Evolutionary conservation across 2,329 filamentous ascomycete species (phyloP).

Genomic region (Colletotrichum navitas): DNA sequence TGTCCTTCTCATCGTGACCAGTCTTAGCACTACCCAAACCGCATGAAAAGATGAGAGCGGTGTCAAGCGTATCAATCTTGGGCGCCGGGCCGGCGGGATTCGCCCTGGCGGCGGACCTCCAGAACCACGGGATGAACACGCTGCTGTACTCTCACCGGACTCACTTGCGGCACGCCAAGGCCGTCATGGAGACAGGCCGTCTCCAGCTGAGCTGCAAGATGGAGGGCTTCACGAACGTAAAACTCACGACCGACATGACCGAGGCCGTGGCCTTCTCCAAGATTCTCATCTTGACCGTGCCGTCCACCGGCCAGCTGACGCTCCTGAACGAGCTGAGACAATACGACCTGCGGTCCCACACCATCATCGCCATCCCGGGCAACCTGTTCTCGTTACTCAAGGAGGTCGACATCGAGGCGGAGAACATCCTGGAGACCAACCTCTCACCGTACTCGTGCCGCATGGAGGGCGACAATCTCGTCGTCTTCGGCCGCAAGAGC

Average conservation of each 20-base stretch:
- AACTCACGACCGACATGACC: constrained; percentile 23
- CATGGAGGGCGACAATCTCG: constrained; percentile 13
- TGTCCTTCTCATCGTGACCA: background rate
- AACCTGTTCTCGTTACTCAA: constrained; percentile 23
- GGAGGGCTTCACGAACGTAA: constrained; percentile 20
- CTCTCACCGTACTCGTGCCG: constrained; percentile 29
- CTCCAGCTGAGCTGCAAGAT: constrained; percentile 21
- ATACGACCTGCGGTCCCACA: constrained; percentile 13
- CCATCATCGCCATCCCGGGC: constrained; percentile 24
- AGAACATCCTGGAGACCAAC: constrained; percentile 31
- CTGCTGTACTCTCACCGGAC: constrained; percentile 30
- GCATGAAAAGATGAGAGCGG: background rate
- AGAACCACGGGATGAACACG: constrained; percentile 7
- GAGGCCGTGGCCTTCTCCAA: constrained; percentile 25
- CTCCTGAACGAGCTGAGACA: constrained; percentile 23
- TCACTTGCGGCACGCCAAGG: constrained; percentile 25
- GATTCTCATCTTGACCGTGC: constrained; percentile 25
- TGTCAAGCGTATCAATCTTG: constrained; percentile 14
- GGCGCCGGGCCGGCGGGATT: constrained; percentile 35
- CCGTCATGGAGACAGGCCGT: constrained; percentile 20
- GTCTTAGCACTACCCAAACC: background rate
- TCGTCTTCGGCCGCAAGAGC: constrained; percentile 25
- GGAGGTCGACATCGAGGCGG: constrained; percentile 18
- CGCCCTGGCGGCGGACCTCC: constrained; percentile 28
- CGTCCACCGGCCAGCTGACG: constrained; percentile 31